Base-by-base conservation (phyloP, 306 rosid species). In the Cicer chorassanicum region DNA sequence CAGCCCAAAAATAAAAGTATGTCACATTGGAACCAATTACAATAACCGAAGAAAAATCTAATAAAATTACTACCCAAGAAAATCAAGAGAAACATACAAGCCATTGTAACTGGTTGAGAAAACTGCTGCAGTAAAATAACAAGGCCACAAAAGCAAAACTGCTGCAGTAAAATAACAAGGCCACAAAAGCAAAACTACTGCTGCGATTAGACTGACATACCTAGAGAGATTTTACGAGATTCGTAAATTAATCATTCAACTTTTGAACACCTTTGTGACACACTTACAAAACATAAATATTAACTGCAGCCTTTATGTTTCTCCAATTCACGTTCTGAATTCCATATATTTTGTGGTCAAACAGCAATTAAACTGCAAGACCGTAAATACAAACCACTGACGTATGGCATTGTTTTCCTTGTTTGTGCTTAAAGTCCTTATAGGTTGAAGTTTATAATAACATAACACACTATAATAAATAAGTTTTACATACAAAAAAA, bases 41-140 rank as follows among this genome's bases (percentile, higher is more conserved):
- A 55, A 55, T 21, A 4, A 55, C 63, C 8, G 10, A 56, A 56
- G 63, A 19, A 53, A 18, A 56, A 21, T 56, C 39, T 56, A 19
- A 56, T 56, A 14, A 56, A 56, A 21, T 56, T 56, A 51, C 6
- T 21, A 56, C 36, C 61, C 51, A 49, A 49, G n/a, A 49, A 49
- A 49, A 49, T 49, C 51, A 49, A 49, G 18, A n/a, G 7, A 49
- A 49, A 49, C 54, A 49, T 49, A 49, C 54, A 12, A n/a, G 16
- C 18, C 54, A 49, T 49, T 49, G 8, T 49, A 49, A 49, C 54
- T 49, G 15, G 16, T 12, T 49, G 54, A 49, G 54, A 49, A 49
- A 49, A 49, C 4, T 29, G 36, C 54, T 49, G 8, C 16, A 49
- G 54, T 49, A 49, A 13, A 49, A 16, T 49, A 49, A 49, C 54